Evolutionary conservation across 1,284 basidiomycete species (phyloP), one percentile per base, ranked within the genome.

Genomic region (Ceratorhiza oryzae-sativae): DNA sequence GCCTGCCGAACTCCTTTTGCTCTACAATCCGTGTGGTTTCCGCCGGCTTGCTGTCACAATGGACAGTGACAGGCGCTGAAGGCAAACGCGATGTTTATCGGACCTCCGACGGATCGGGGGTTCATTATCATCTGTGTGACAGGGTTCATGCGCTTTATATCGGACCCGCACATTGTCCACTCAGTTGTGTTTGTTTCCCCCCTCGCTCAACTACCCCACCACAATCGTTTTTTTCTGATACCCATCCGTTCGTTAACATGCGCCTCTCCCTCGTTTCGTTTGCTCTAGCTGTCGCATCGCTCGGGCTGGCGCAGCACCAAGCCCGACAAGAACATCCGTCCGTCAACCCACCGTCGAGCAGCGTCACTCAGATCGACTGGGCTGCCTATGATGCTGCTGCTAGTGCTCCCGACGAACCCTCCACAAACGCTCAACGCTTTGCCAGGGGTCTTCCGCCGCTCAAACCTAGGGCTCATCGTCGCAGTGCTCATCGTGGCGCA

Each of bases 351-450:
- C 3, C 15, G 12, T 5, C 12, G 9, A 13, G 13, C 8, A 2
- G 1, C 20, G 39, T 25, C 36, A n/a, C n/a, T 3, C 34, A 9
- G 2, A 23, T 18, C 15, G 42, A 45, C 42, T 45, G 42, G 42
- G 3, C 42, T 18, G 42, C 56, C 15, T 32, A 20, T 20, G 15
- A 23, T 15, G 56, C 20, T 23, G 56, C 56, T 9, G 9, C 36
- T 6, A 13, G 9, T 23, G 34, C 56, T 5, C 5, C 32, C 23
- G 15, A 34, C 3, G 56, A 41, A 23, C 34, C 56, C 3, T 12
- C 18, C 23, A 71, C 68, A 41, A 71, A 71, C 30, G 68, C 56
- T 18, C 58, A 71, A 32, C 68, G 68, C 18, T 39, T 71, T 36
- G 68, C 68, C 9, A 30, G 45, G 55, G 59, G 59, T 8, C 41